Conservation (phyloP, 116 monocot species). For the Iris pallida region DNA sequence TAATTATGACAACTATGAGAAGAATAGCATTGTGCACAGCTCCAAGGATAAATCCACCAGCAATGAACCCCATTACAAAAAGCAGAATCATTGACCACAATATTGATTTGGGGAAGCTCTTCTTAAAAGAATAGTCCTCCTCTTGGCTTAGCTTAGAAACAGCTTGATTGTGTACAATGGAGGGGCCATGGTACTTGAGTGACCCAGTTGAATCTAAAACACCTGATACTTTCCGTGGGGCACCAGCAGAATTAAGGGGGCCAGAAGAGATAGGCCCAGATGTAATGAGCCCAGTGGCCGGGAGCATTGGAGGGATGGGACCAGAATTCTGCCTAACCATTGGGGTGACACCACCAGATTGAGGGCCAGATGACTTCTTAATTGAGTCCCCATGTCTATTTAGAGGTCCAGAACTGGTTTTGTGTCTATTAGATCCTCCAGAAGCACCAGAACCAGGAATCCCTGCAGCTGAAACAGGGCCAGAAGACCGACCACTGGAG, state of each 20-base stretch:
- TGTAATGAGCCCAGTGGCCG: conserved; percentile 38
- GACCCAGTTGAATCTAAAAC: conserved; percentile 25
- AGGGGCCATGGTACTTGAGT: conserved; percentile 11
- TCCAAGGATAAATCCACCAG: conserved; percentile 51
- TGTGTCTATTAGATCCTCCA: conserved; percentile 18
- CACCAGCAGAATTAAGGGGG: conserved; percentile 35
- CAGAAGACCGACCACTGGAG: conserved; percentile 9
- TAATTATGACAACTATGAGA: conserved; percentile 31
- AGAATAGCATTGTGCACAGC: conserved; percentile 51
- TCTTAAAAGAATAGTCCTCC: conserved; percentile 27
- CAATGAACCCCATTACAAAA: conserved; percentile 33
- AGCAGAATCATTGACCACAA: conserved; percentile 32
- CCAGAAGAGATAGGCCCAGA: conserved; percentile 40
- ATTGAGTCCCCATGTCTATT: conserved; percentile 27
- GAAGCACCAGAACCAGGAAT: conserved; percentile 7
- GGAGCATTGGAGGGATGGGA: conserved; percentile 30
- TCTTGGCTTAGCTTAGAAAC: conserved; percentile 38
- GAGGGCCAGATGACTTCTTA: conserved; percentile 38
- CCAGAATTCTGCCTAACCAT: conserved; percentile 35
- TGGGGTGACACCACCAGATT: conserved; percentile 18
- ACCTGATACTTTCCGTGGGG: conserved; percentile 33
- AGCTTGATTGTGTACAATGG: conserved; percentile 29
- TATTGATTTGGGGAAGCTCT: conserved; percentile 31
- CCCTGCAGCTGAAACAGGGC: neutral
- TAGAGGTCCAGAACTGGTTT: conserved; percentile 33